Conservation (phyloP, 768 basidiomycete species). For the Xerocomellus dryophilus region DNA sequence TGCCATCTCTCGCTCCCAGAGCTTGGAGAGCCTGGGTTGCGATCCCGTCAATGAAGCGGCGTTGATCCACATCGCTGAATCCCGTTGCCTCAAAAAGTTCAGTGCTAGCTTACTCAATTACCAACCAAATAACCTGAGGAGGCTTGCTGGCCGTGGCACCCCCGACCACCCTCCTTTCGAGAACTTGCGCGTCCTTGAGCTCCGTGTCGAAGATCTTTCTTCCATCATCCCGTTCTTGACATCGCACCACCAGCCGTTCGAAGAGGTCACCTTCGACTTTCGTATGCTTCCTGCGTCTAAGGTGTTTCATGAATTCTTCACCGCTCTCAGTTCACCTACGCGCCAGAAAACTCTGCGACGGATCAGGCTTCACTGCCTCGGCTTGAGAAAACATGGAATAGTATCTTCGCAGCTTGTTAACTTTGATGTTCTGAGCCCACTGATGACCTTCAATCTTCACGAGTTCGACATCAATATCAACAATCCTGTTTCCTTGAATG, state of each 20-base stretch:
- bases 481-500: constrained; percentile 1
- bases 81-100: neutral
- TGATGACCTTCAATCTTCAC: constrained; percentile 1
- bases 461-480: neutral
- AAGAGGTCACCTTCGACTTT: neutral
- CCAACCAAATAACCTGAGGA: neutral
- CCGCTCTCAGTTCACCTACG: neutral
- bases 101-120: neutral
- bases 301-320: constrained; percentile 2
- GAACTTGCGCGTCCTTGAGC: constrained; percentile 4
- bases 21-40: constrained; percentile 1
- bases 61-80: constrained; percentile 1
- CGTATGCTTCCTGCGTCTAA: neutral
- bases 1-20: neutral
- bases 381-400: too few relatives aligned
- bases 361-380: neutral
- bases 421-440: constrained; percentile 2
- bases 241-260: constrained; percentile 8
- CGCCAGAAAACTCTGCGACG: constrained; percentile 1
- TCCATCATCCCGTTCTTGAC: constrained; percentile 5
- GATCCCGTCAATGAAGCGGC: neutral
- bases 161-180: neutral
- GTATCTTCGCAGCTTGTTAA: too few relatives aligned
- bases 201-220: neutral
- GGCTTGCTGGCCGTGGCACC: neutral